Conservation (phyloP, 768 basidiomycete species). For the Fistulinella prunicolor region DNA sequence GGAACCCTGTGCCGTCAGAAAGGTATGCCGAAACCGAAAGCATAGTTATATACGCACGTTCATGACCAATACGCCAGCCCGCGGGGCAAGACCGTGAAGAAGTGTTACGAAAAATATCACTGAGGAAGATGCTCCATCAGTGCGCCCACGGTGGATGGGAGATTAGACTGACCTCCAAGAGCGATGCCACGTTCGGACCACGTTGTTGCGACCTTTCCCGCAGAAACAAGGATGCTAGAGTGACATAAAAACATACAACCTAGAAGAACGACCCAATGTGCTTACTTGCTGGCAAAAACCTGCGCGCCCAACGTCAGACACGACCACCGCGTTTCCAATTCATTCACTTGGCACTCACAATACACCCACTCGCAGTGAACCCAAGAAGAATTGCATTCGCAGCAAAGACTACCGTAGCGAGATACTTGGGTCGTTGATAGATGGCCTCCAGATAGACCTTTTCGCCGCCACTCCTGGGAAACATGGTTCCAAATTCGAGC, state of each 20-base stretch:
- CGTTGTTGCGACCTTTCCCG: constrained; percentile 35
- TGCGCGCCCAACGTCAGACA: constrained; percentile 1
- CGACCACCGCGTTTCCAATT: not conserved
- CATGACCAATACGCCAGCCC: constrained; percentile 49
- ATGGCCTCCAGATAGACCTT: constrained; percentile 61
- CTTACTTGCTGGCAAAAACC: constrained; percentile 38
- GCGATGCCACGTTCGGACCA: constrained; percentile 62
- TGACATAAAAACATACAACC: not conserved
- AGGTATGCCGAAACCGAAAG: no score
- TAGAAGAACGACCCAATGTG: not conserved
- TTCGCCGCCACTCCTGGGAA: constrained; percentile 59
- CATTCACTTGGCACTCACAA: constrained; percentile 35
- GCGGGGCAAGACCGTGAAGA: constrained; percentile 52
- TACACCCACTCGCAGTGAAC: constrained; percentile 45
- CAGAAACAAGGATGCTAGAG: constrained; percentile 47
- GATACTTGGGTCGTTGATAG: constrained; percentile 44
- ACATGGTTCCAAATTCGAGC: constrained; percentile 65
- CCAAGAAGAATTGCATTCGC: constrained; percentile 44
- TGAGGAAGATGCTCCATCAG: constrained; percentile 15
- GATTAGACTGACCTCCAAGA: constrained; percentile 41
- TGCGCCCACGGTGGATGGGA: not conserved
- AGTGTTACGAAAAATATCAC: constrained; percentile 50
- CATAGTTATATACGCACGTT: constrained; percentile 39
- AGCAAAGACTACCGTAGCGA: constrained; percentile 50
- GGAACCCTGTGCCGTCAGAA: constrained; percentile 10